phyloP scores from a whole-genome alignment of 768 basidiomycete genomes.

The Tylopilus rubrobrunneus region DNA sequence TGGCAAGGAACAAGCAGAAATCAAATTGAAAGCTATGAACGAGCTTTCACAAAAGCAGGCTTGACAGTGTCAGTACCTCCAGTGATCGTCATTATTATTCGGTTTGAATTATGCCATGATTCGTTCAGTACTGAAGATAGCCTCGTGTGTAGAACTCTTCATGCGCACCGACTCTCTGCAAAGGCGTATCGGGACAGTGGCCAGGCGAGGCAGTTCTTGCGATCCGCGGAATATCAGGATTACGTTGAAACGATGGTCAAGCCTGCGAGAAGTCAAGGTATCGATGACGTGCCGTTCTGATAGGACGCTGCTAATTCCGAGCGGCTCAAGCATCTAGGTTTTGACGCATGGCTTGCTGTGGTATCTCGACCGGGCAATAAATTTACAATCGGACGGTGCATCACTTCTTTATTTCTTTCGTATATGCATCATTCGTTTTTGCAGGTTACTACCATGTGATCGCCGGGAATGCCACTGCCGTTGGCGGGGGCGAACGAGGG shows the following conservation, averaged over 20 bases:
- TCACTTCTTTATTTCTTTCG: too few relatives aligned
- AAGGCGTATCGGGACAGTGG: conserved; percentile 40
- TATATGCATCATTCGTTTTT: too few relatives aligned
- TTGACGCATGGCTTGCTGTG: too few relatives aligned
- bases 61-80: conserved; percentile 20
- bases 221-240: conserved; percentile 33
- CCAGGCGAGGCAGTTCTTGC: conserved; percentile 38
- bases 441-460: too few relatives aligned
- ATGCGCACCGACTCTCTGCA: conserved; percentile 41
- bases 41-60: conserved; percentile 24
- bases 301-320: too few relatives aligned
- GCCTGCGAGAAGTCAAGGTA: conserved; percentile 38
- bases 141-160: conserved; percentile 34
- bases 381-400: too few relatives aligned
- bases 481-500: too few relatives aligned
- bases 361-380: too few relatives aligned
- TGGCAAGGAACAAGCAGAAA: conserved; percentile 25
- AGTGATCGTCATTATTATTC: background rate
- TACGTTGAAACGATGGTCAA: conserved; percentile 38
- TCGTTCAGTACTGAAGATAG: conserved; percentile 34
- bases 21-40: conserved; percentile 18
- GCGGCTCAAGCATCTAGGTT: too few relatives aligned
- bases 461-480: too few relatives aligned
- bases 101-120: background rate
- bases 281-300: conserved; percentile 50